phyloP scores from a whole-genome alignment of 164 flowering plant genomes.

The Malania oleifera region DNA sequence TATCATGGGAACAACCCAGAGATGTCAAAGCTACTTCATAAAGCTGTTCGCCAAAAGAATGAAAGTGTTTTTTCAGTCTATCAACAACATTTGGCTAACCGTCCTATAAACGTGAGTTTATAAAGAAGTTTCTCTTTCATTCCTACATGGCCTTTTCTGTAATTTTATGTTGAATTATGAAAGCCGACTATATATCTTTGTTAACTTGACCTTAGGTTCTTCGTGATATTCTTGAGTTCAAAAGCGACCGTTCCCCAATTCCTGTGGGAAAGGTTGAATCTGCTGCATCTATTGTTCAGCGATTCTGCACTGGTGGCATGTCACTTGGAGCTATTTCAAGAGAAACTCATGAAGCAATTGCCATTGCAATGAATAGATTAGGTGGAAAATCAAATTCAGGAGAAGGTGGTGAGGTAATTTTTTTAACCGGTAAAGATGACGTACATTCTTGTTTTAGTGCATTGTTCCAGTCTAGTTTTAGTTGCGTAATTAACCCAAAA shows the following conservation, averaged over 20 bases:
- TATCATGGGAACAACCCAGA: conserved; percentile 99
- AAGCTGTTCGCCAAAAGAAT: conserved; percentile 93
- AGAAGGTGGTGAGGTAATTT: conserved; percentile 98
- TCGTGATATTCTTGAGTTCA: conserved; percentile 94
- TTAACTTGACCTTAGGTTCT: conserved; percentile 52
- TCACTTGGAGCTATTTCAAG: conserved; percentile 98
- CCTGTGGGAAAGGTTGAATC: conserved; percentile 95
- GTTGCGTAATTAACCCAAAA: not conserved
- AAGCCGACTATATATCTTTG: not conserved
- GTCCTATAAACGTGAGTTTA: conserved; percentile 87
- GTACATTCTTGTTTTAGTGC: not conserved
- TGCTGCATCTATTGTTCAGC: conserved; percentile 80
- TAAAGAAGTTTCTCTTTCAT: not conserved
- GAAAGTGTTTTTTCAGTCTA: conserved; percentile 85
- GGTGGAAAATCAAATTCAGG: conserved; percentile 99
- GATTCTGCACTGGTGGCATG: conserved; percentile 99
- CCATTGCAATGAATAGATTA: conserved; percentile 96
- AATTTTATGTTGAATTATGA: not conserved
- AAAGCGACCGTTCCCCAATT: conserved; percentile 85
- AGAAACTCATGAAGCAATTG: conserved; percentile 99
- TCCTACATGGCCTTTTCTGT: not conserved
- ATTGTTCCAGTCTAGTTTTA: not conserved
- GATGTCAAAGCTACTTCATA: conserved; percentile 98
- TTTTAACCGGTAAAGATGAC: not conserved
- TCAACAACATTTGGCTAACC: conserved; percentile 96